Conservation (phyloP, 768 basidiomycete species). For the Phlebiopsis gigantea region DNA sequence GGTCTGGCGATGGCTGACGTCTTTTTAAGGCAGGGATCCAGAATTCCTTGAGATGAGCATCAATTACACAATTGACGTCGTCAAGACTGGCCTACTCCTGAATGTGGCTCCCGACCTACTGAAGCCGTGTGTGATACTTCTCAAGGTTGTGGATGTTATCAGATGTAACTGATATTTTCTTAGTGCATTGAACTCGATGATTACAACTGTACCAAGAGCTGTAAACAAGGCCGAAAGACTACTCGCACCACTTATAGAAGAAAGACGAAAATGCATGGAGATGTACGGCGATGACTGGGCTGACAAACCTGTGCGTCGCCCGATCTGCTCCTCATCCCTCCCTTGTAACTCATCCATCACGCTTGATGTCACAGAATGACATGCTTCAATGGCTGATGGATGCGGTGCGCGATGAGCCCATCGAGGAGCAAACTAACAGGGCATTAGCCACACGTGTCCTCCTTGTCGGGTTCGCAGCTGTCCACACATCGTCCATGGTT, state of each 20-base stretch:
- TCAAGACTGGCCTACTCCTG: conserved; percentile 17
- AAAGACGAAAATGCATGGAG: conserved; percentile 10
- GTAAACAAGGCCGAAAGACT: neutral
- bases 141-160: too few relatives aligned
- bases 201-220: neutral
- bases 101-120: conserved; percentile 28
- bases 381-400: conserved; percentile 20
- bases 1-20: neutral
- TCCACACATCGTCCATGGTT: conserved; percentile 18
- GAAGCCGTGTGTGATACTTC: conserved; percentile 22
- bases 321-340: neutral
- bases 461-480: conserved; percentile 19
- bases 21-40: conserved; percentile 31
- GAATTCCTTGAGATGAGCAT: conserved; percentile 32
- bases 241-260: conserved; percentile 12
- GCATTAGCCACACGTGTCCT: conserved; percentile 4
- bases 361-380: conserved; percentile 13
- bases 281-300: conserved; percentile 10
- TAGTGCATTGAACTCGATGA: neutral
- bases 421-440: neutral
- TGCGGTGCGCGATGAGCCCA: neutral
- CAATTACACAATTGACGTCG: conserved; percentile 26
- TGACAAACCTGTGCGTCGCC: conserved; percentile 9
- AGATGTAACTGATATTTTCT: neutral
- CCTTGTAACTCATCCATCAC: neutral